Conservation (phyloP, 176 grass and related monocot species). For the Rhipidocladum racemiflorum region DNA sequence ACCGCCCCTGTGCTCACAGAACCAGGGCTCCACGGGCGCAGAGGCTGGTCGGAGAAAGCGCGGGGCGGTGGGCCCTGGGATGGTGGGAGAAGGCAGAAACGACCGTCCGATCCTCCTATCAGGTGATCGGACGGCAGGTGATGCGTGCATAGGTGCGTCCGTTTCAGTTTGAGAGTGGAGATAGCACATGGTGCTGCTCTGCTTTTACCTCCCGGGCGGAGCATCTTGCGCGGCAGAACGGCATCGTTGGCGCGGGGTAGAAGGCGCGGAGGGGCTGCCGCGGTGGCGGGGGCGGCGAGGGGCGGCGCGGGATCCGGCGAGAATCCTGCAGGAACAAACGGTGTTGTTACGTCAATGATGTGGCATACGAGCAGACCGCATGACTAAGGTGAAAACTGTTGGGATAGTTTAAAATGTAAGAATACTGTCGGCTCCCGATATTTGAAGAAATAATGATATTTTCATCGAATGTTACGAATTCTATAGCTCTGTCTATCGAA, state of each 20-base stretch:
- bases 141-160: background rate
- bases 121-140: background rate
- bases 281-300: background rate
- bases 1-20: background rate
- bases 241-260: slow-evolving; percentile 13
- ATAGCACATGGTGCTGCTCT: background rate
- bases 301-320: slow-evolving; percentile 18
- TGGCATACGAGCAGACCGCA: background rate
- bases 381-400: too few species aligned
- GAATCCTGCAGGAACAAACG: slow-evolving; percentile 35
- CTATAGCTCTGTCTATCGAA: too few species aligned
- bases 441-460: too few species aligned
- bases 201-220: slow-evolving; percentile 43
- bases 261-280: slow-evolving; percentile 26
- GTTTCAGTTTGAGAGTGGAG: background rate
- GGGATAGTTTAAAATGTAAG: too few species aligned
- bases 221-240: slow-evolving; percentile 34
- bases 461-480: too few species aligned
- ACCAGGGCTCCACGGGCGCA: slow-evolving; percentile 2
- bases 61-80: background rate
- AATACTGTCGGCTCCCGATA: too few species aligned
- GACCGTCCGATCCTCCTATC: background rate
- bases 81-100: too few species aligned
- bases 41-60: slow-evolving; percentile 37
- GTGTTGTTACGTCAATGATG: background rate